Conservation (phyloP, 306 rosid species). For the Glycyrrhiza uralensis region DNA sequence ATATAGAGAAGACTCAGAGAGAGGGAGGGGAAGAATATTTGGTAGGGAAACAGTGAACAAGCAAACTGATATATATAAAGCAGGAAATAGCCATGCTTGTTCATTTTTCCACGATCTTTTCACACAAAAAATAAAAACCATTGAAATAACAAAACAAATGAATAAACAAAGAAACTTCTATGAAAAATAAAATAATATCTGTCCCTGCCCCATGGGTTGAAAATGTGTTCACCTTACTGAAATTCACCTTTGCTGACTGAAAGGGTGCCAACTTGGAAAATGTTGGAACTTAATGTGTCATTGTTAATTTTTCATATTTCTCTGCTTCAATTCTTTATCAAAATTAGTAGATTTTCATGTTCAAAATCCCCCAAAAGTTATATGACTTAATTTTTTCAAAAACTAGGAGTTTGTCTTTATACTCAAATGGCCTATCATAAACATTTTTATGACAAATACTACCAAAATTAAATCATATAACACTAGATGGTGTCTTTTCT, state of each 20-base stretch:
- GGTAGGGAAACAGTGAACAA: conserved; percentile 21
- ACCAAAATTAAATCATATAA: neutral
- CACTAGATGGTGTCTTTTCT: neutral
- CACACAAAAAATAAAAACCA: neutral
- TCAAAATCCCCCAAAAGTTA: conserved; percentile 25
- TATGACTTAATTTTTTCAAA: neutral
- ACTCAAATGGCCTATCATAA: conserved; percentile 2
- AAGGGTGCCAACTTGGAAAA: conserved; percentile 24
- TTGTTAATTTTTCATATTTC: neutral
- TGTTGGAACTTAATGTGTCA: conserved; percentile 20
- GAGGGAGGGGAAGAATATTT: conserved; percentile 3
- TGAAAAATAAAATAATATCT: neutral
- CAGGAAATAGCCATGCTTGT: neutral
- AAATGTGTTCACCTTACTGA: conserved; percentile 28
- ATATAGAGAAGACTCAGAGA: conserved; percentile 10
- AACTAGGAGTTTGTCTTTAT: neutral
- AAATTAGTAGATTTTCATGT: neutral
- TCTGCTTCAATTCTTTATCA: neutral
- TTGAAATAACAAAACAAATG: conserved; percentile 25
- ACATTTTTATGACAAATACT: neutral
- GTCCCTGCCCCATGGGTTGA: conserved; percentile 16
- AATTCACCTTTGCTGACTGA: conserved; percentile 19
- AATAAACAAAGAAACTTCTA: conserved; percentile 6
- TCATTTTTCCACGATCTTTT: neutral
- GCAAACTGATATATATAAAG: conserved; percentile 29